Evolutionary conservation across 208 protist species (phyloP), one percentile per base, ranked within the genome.

Genomic region (Trypanosoma conorhini): DNA sequence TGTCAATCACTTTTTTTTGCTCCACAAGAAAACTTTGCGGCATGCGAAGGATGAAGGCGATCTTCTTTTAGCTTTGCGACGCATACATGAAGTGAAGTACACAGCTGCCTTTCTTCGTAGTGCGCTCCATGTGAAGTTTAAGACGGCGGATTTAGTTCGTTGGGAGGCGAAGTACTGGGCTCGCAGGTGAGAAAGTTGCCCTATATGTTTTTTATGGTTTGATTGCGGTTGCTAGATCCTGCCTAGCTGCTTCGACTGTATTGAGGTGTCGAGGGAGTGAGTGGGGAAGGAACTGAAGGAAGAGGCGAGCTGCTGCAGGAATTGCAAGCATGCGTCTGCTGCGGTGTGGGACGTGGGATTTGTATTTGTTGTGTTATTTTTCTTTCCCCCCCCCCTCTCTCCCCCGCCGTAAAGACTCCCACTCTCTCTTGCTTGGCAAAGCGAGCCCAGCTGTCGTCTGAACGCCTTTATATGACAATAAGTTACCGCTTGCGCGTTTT

Each of bases 1-100:
- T 96, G 22, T 89, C 89, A 1, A 72, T 97, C 19, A 79, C 85
- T 30, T 72, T 97, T 65, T 97, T 31, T 78, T 86, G 50, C 63
- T 93, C 3, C 81, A 94, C 26, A 60, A 83, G 66, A 58, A 68
- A 51, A 67, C 62, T 19, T 51, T 97, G 26, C 62, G 93, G 17
- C 26, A 46, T 0, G 59, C 74, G 54, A 69, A 24, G 5, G 68
- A 80, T 7, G 89, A 96, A 55, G 65, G 62, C 0, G 83, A 92
- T 7, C 13, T 94, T 51, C 64, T 94, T 22, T 76, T 93, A 42
- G 77, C 73, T 24, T 68, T 96, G 19, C 79, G 86, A 58, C 62
- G 70, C 38, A 82, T 93, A 12, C 83, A 92, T 63, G 85, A 94
- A 57, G 71, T 70, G 10, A 92, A 94, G 68, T 66, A 82, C 15